Conservation (phyloP, 352 stramenopile species). For the Blastocystis sp. region DNA sequence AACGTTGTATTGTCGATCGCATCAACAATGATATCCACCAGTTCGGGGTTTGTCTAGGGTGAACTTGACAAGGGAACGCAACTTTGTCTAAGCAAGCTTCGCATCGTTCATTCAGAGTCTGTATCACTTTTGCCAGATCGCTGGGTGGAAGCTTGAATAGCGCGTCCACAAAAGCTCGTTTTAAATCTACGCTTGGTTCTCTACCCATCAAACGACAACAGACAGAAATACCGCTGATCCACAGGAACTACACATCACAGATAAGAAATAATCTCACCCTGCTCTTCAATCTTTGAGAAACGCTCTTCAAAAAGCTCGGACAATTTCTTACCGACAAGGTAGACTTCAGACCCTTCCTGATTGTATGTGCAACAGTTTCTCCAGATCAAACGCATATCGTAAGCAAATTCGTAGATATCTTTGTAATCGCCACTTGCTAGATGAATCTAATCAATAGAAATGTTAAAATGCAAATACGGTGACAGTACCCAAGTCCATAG, state of each 20-base stretch:
- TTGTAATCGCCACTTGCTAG: conserved; percentile 62
- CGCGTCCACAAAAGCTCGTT: conserved; percentile 78
- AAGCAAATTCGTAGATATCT: conserved; percentile 61
- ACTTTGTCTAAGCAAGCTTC: conserved; percentile 76
- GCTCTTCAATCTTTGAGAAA: conserved; percentile 62
- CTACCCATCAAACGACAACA: conserved; percentile 61
- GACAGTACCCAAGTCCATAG: conserved; percentile 64
- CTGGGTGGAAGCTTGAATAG: conserved; percentile 77
- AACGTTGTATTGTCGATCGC: conserved; percentile 79
- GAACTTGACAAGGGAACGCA: background rate
- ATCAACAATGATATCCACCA: conserved; percentile 79
- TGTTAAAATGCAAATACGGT: background rate
- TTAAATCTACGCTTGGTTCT: conserved; percentile 73
- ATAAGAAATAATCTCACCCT: background rate
- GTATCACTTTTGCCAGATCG: conserved; percentile 72
- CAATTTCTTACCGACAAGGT: conserved; percentile 74
- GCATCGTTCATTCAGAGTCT: conserved; percentile 76
- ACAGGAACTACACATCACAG: background rate
- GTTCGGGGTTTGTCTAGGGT: conserved; percentile 71
- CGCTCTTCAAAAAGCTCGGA: conserved; percentile 79
- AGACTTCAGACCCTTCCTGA: conserved; percentile 77
- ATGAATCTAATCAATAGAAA: conserved; percentile 19
- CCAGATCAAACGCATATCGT: conserved; percentile 64
- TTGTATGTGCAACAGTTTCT: conserved; percentile 65
- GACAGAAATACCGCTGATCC: background rate